A percentile compares a stretch with the other conserved stretches of the same genome.
Evolutionary conservation across 2,329 filamentous ascomycete species (phyloP).

Genomic region (Cyphellophora attinorum): DNA sequence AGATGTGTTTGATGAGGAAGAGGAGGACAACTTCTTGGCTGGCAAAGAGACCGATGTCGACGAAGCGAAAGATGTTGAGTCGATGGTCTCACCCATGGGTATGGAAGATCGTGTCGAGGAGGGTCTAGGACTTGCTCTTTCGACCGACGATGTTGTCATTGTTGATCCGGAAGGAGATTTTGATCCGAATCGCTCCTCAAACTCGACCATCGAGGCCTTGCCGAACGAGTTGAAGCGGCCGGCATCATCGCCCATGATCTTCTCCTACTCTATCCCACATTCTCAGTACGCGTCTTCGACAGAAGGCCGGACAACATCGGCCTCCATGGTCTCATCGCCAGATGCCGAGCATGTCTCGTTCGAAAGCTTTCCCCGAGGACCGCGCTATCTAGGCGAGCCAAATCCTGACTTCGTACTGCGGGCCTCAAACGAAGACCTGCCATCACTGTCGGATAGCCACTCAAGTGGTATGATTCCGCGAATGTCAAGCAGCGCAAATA

Average conservation of each 20-base stretch:
- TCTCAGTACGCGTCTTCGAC: conserved; percentile 27
- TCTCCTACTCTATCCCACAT: conserved; percentile 28
- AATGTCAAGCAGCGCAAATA: conserved; percentile 33
- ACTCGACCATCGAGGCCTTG: conserved; percentile 18
- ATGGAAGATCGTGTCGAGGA: conserved; percentile 5
- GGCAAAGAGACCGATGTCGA: conserved; percentile 12
- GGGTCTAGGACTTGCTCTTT: conserved; percentile 14
- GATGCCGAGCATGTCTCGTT: conserved; percentile 31
- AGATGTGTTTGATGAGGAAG: conserved; percentile 42
- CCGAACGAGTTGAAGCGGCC: conserved; percentile 26
- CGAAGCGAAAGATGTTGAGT: conserved; percentile 14
- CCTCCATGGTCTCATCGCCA: conserved; percentile 36
- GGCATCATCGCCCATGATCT: conserved; percentile 31
- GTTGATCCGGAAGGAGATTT: conserved; percentile 16
- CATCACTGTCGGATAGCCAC: conserved; percentile 39
- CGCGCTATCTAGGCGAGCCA: conserved; percentile 24
- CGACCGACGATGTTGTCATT: conserved; percentile 15
- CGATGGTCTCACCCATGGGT: neutral
- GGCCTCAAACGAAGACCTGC: conserved; percentile 38
- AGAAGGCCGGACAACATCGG: conserved; percentile 26
- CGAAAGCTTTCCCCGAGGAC: conserved; percentile 30
- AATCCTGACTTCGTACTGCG: conserved; percentile 27
- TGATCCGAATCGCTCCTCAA: conserved; percentile 15
- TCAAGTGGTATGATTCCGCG: conserved; percentile 35
- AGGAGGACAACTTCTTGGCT: conserved; percentile 39